These are phyloP conservation scores for Ophiostoma sp. DNA, from an alignment of 2,329 filamentous ascomycete genomes.

Conservation along the genomic window DNA sequence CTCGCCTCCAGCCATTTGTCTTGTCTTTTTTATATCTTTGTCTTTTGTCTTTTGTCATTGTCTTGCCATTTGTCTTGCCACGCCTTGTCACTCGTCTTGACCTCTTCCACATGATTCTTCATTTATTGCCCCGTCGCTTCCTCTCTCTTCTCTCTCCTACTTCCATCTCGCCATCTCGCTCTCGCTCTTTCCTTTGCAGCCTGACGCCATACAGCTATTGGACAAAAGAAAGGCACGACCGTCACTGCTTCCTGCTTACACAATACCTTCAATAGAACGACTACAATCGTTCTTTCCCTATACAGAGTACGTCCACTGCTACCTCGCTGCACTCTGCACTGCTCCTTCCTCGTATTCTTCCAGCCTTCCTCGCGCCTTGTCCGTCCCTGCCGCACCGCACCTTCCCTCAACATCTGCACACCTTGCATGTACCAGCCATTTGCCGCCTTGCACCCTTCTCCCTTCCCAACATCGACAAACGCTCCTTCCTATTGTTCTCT, in stretches of 20 bases:
- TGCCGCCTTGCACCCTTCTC: not conserved
- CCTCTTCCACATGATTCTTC: too few relatives aligned
- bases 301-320: not conserved
- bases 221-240: not conserved
- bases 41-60: not conserved
- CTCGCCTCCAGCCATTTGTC: conserved; percentile 12
- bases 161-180: not conserved
- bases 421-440: not conserved
- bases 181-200: not conserved
- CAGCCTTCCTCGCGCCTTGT: not conserved
- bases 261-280: conserved; percentile 1
- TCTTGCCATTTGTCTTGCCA: not conserved
- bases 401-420: conserved; percentile 6
- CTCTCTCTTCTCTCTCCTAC: not conserved
- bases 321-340: not conserved
- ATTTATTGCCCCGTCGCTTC: too few relatives aligned
- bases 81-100: not conserved
- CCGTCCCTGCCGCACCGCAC: conserved; percentile 3
- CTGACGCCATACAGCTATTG: not conserved
- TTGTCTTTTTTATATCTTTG: not conserved
- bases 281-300: not conserved
- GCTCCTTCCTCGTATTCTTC: not conserved
- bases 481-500: not conserved
- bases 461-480: not conserved
- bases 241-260: not conserved